Conservation (phyloP, 164 flowering plant species). For the Euptelea pleiosperma region DNA sequence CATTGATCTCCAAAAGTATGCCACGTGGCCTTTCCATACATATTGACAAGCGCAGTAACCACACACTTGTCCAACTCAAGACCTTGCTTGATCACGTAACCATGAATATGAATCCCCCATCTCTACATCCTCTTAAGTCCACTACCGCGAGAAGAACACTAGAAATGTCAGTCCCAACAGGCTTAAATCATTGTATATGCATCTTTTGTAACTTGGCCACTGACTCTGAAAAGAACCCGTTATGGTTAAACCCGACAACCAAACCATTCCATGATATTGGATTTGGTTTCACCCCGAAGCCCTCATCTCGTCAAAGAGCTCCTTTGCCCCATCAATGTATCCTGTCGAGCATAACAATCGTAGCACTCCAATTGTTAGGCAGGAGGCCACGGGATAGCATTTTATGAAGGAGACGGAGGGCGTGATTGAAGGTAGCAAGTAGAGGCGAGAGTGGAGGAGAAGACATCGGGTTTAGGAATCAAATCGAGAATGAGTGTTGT, state of each 20-base stretch:
- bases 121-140: conserved; percentile 40
- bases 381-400: too few relatives aligned
- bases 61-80: conserved; percentile 46
- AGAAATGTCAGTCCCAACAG: conserved; percentile 53
- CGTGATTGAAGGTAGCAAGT: too few relatives aligned
- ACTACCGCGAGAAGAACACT: conserved; percentile 64
- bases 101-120: conserved; percentile 60
- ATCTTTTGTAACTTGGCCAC: conserved; percentile 39
- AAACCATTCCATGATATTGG: too few relatives aligned
- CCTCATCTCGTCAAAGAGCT: conserved; percentile 38
- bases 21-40: conserved; percentile 88
- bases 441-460: too few relatives aligned
- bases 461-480: too few relatives aligned
- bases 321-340: too few relatives aligned
- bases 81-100: conserved; percentile 56
- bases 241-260: conserved; percentile 58
- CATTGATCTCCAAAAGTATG: too few relatives aligned
- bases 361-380: too few relatives aligned
- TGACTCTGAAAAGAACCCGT: conserved; percentile 41
- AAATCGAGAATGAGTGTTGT: too few relatives aligned
- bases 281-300: conserved; percentile 56
- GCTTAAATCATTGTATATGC: conserved; percentile 49
- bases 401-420: too few relatives aligned
- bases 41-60: conserved; percentile 58
- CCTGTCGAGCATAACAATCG: too few relatives aligned